These are phyloP conservation scores for Beauveria sp. DNA, from an alignment of 2,329 filamentous ascomycete genomes.

Conservation along the genomic window DNA sequence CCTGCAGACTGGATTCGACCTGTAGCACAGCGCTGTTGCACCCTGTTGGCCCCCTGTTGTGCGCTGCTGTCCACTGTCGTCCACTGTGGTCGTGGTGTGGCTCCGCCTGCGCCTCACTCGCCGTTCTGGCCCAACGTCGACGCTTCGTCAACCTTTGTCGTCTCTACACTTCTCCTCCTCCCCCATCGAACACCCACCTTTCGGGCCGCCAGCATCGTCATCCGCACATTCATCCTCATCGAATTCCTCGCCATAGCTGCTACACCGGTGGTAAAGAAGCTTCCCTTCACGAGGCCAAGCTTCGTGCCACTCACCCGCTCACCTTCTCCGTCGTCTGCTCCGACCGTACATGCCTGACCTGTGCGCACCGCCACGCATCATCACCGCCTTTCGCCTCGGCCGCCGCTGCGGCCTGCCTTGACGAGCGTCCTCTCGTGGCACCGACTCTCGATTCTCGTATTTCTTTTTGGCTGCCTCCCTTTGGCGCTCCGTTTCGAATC, in stretches of 20 bases:
- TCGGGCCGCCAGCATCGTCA: slow-evolving; percentile 6
- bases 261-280: background rate
- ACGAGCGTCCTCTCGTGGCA: slow-evolving; percentile 3
- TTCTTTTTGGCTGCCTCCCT: background rate
- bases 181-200: background rate
- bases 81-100: background rate
- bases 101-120: slow-evolving; percentile 1
- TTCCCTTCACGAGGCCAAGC: background rate
- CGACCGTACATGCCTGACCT: slow-evolving; percentile 9
- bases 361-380: slow-evolving; percentile 1
- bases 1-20: background rate
- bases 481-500: background rate
- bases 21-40: background rate
- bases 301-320: background rate
- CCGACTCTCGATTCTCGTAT: background rate
- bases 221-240: slow-evolving; percentile 1
- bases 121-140: slow-evolving; percentile 6
- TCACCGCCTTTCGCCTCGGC: slow-evolving; percentile 4
- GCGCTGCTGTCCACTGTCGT: background rate
- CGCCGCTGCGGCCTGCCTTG: slow-evolving; percentile 3
- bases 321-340: background rate
- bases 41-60: background rate
- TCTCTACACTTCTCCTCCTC: background rate
- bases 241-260: background rate
- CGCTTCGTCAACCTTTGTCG: background rate